phyloP scores from a whole-genome alignment of 495 filamentous ascomycete genomes.

The Wilcoxina mikolae region DNA sequence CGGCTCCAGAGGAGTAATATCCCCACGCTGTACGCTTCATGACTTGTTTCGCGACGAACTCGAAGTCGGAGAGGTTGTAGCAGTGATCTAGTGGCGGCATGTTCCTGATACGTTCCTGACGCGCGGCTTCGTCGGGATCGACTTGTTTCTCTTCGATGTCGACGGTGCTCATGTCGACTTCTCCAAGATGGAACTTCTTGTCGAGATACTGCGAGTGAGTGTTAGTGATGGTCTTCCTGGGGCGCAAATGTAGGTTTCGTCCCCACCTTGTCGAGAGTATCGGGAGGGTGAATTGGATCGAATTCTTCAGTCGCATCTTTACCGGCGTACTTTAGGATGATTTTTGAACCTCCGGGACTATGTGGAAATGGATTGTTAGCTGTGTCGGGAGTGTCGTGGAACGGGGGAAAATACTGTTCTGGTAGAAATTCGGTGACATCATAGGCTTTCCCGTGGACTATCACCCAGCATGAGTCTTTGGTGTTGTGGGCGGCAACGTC shows the following conservation, averaged over 20 bases:
- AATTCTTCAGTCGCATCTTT: conserved; percentile 75
- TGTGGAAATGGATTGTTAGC: neutral
- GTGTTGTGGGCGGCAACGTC: conserved; percentile 56
- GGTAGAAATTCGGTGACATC: conserved; percentile 64
- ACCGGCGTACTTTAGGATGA: conserved; percentile 74
- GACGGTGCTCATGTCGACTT: conserved; percentile 80
- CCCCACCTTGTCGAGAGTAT: conserved; percentile 50
- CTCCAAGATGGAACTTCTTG: conserved; percentile 72
- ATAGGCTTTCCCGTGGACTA: conserved; percentile 59
- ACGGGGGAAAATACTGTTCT: conserved; percentile 28
- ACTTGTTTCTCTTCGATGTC: conserved; percentile 50
- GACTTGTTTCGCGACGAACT: conserved; percentile 67
- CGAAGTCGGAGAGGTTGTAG: conserved; percentile 92
- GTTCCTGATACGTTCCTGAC: conserved; percentile 54
- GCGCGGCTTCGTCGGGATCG: conserved; percentile 62
- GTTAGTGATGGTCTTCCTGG: neutral
- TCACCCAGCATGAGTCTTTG: conserved; percentile 62
- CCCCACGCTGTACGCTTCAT: conserved; percentile 96
- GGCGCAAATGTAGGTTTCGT: neutral
- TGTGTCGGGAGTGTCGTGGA: conserved; percentile 33
- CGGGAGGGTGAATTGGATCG: conserved; percentile 65
- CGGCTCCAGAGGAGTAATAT: conserved; percentile 89
- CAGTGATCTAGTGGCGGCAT: conserved; percentile 81
- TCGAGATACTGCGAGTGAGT: conserved; percentile 48
- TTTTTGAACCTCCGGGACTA: conserved; percentile 54